Conservation (phyloP, 352 stramenopile genomes). For the Chrysophaeum taylorii region DNA sequence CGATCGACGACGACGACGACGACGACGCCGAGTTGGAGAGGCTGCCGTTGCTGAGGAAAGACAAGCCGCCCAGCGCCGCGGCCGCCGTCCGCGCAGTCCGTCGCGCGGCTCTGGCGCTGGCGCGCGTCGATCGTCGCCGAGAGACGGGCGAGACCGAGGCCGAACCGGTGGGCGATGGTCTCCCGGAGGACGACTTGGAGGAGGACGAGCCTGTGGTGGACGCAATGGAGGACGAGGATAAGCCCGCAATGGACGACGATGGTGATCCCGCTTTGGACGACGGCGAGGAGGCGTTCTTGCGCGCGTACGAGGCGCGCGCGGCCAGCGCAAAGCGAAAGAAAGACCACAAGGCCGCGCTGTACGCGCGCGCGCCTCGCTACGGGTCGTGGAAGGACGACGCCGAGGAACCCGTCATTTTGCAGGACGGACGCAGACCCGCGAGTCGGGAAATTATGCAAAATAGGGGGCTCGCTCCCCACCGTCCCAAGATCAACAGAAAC, state of each 20-base stretch:
- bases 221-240: no score
- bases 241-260: no score
- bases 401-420: conserved; percentile 29
- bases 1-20: not conserved
- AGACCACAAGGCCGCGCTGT: conserved; percentile 42
- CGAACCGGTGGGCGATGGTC: no score
- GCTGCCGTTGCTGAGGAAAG: no score
- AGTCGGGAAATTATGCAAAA: conserved; percentile 95
- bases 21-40: not conserved
- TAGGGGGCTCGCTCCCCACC: conserved; percentile 89
- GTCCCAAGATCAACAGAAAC: conserved; percentile 96
- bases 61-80: no score
- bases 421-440: conserved; percentile 74
- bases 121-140: no score
- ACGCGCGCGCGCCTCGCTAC: conserved; percentile 51
- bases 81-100: no score
- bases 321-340: conserved; percentile 31
- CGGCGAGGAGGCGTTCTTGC: not conserved
- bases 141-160: no score
- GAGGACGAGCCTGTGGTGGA: no score
- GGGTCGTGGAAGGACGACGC: conserved; percentile 39
- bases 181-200: no score
- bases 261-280: no score
- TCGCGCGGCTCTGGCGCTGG: no score
- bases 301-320: not conserved